Base-by-base conservation (phyloP, 1,284 basidiomycete genomes). In the Pascua sp. region DNA sequence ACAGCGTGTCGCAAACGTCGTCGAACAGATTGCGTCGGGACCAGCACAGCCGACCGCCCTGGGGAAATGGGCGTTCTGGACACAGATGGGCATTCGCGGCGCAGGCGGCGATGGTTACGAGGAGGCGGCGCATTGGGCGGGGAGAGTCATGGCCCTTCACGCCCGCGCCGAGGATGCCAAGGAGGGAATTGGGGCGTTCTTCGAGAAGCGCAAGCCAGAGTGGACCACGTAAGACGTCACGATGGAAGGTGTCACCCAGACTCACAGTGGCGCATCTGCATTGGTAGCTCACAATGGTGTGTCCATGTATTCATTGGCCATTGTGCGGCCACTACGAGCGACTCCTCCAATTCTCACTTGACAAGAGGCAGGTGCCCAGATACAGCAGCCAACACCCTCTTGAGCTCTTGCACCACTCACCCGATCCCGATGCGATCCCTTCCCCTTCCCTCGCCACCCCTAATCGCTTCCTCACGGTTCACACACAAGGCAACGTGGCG, bases 51-150 rank as follows among this genome's bases (percentile, higher is more conserved):
- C 60, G 8, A 48, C 51, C 0, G 60, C 60, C 4, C 42, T 62
- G 12, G 60, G 60, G 32, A 62, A 62, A 47, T 62, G 60, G 60
- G 60, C 60, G 49, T 62, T 54, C 51, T 62, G 60, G 57, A 62
- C 60, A 2, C 60, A 62, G 39, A 18, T 56, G 10, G 60, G 60
- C 4, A 56, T 62, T 40, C 47, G 15, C 10, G 52, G 49, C 12
- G 11, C 48, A 10, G 51, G 51, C 0, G 60, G 60, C 7, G 60
- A 62, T 43, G 60, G 60, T 39, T 62, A 62, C 49, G 60, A 48
- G 42, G 57, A 62, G 52, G 60, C 60, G 5, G 60, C 57, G 9
- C 13, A 36, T 7, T 62, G 57, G 57, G 50, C 60, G 0, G 60
- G 60, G 1, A 48, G 60, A 11, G 54, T 62, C n/a, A 62, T 62